Base-by-base conservation (phyloP, 2,329 filamentous ascomycete species). In the Trichoderma brevicompactum region DNA sequence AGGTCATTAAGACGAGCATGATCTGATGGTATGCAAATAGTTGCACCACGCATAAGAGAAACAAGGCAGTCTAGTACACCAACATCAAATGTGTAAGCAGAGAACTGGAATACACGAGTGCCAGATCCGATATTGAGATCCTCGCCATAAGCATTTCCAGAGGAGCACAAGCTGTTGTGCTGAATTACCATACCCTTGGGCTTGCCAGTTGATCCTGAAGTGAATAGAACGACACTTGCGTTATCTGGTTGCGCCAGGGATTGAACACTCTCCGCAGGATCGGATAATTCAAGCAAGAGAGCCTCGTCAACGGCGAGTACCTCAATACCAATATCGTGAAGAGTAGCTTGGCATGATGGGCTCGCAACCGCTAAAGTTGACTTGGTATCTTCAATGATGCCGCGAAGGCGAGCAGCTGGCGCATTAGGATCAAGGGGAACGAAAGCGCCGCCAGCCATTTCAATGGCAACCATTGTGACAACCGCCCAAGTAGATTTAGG, bases 71-170 rank as follows among this genome's bases (percentile, higher is more conserved):
- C 69, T 8, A 67, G 64, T 8, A 68, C 64, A 7, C 64, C 66
- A 12, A 69, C 67, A 17, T 71, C 69, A 17, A 71, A 72, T 1
- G 68, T 69, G 44, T 67, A 70, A 9, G 67, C 66, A 9, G 69
- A 67, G 44, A 69, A 72, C 12, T 71, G 66, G 56, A 69, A 67
- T 5, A 68, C 67, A 1, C 68, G 66, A 36, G 62, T 64, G 0
- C 52, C 52, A 6, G 66, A 53, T 4, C 68, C 53, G 7, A 67
- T 59, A 7, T 55, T 46, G 4, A 68, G 38, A 17, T 66, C 56
- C 2, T 36, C 32, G 4, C 66, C 64, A 49, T 62, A 59, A 40
- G 68, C 34, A 34, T 49, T 36, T 46, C 44, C 53, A 9, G 65
- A 67, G 3, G 60, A 66, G 13, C 66, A 69, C 5, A 68, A 40